Evolutionary conservation across 352 stramenopile genomes (phyloP), one percentile per base, ranked within the genome.

Genomic region (Phytophthora pisi): DNA sequence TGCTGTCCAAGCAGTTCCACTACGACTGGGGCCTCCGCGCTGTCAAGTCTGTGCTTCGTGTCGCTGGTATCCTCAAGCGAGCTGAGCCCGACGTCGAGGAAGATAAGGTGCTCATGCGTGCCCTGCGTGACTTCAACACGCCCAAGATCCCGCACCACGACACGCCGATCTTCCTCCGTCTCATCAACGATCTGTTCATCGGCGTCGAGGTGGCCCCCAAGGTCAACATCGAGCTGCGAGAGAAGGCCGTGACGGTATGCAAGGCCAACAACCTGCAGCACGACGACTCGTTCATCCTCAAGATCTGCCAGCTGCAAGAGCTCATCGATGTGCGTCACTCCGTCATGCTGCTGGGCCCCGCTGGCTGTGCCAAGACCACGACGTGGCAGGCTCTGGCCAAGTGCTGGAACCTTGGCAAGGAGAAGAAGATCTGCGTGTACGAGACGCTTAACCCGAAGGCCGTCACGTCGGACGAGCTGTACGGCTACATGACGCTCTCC

Each of bases 161-260:
- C 59, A 95, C 86, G n/a, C 84, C 88, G 0, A 95, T 95, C 59
- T 96, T 96, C 71, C 61, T 96, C 18, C 87, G 89, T 4, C 72
- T 96, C 13, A 96, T 96, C 40, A 89, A 86, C 18, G 89, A 96
- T 57, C 50, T 96, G 50, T 96, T 96, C 63, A 98, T 98, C 56
- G 96, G 96, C 16, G 82, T 98, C 18, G 95, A 97, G 61, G 95
- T 98, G 31, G 89, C 96, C 15, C 93, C 92, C 0, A 99, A 98
- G 57, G 93, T 98, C 5, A 97, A 99, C 68, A 80, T 94, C 34
- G 80, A 83, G 50, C 69, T 99, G 26, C 97, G 97, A 40, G 84
- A 90, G 23, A 98, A 98, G 66, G 95, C 94, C 5, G 84, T 98
- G 49, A 72, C 80, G 0, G 95, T 98, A 40, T 96, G 95, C 52